Evolutionary conservation across 768 basidiomycete genomes (phyloP).

Genomic region (Candolleomyces efflorescens): DNA sequence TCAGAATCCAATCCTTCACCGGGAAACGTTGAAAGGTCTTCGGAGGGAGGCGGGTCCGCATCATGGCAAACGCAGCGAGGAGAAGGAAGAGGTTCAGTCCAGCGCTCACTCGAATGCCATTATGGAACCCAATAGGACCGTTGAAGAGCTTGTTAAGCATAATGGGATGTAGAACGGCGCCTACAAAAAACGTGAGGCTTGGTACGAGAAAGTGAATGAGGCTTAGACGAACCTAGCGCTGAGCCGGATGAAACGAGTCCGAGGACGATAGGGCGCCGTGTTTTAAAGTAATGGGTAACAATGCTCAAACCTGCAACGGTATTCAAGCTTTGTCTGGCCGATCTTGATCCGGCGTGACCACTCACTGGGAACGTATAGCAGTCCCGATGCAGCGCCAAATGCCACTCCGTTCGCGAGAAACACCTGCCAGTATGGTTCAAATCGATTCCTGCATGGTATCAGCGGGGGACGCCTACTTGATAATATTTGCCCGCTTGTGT

Average conservation of each 20-base stretch:
- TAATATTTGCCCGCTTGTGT: slow-evolving; percentile 31
- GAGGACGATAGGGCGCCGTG: slow-evolving; percentile 43
- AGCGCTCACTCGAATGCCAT: slow-evolving; percentile 36
- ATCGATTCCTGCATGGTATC: no score
- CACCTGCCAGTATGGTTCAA: slow-evolving; percentile 36
- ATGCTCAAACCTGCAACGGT: slow-evolving; percentile 34
- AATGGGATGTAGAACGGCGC: slow-evolving; percentile 54
- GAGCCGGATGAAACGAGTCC: slow-evolving; percentile 41
- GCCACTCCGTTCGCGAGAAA: slow-evolving; percentile 50
- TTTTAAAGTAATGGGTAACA: slow-evolving; percentile 50
- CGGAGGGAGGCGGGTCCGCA: slow-evolving; percentile 33
- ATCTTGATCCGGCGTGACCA: no score
- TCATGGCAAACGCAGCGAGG: slow-evolving; percentile 27
- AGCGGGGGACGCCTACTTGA: slow-evolving; percentile 23
- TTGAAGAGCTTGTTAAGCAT: slow-evolving; percentile 49
- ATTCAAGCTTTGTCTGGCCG: no score
- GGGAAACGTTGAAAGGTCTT: slow-evolving; percentile 19
- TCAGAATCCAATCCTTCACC: slow-evolving; percentile 19
- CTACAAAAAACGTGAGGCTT: slow-evolving; percentile 14
- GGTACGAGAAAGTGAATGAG: neutral
- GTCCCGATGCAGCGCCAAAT: slow-evolving; percentile 43
- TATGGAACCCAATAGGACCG: slow-evolving; percentile 33
- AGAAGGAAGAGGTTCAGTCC: slow-evolving; percentile 29
- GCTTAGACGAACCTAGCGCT: slow-evolving; percentile 21
- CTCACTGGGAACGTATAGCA: slow-evolving; percentile 40